Base-by-base conservation (phyloP, 495 filamentous ascomycete species). In the Penicillium herquei region DNA sequence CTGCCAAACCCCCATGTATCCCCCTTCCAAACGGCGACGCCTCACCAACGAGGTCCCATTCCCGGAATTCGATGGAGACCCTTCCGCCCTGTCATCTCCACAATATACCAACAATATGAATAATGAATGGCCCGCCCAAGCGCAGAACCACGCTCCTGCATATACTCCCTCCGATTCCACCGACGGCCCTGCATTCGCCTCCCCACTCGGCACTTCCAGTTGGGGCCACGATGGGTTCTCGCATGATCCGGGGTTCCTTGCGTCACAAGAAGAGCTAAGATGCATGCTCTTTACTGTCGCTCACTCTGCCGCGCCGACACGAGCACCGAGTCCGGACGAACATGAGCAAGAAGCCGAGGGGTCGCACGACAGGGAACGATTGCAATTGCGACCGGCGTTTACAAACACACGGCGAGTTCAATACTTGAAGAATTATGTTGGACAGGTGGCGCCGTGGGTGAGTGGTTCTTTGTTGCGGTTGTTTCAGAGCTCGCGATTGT, bases 371-470 rank as follows among this genome's bases (percentile, higher is more conserved):
- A 39, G 44, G 49, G 51, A 55, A 26, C 51, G 49, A n/a, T 49
- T 51, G 17, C 52, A 44, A 13, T 51, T 55, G 17, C 61, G 56
- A 33, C 62, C 70, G 48, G 61, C 59, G 0, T 39, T 71, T 9
- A 70, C 68, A 7, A 66, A 53, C 54, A 16, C 32, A 7, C 58
- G 58, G n/a, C 54, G 62, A n/a, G 63, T 77, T 4, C 57, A 70
- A 34, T 76, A 75, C 45, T 56, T 77, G 58, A 75, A 74, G 51
- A 77, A 79, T 50, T 79, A 76, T 49, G 71, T 78, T 33, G 64
- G 66, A 3, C 63, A 76, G 44, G 65, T 78, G 5, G 77, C 76
- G 7, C 77, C 76, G 14, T 78, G 75, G 70, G 68, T 72, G 42
- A 45, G 56, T 63, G 17, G 18, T 11, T 37, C 2, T 52, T 40